Percentiles rank a stretch among this genome's conserved stretches.
phyloP scores from a whole-genome alignment of 2,329 filamentous ascomycete genomes.

The Diplodia sapinea region DNA sequence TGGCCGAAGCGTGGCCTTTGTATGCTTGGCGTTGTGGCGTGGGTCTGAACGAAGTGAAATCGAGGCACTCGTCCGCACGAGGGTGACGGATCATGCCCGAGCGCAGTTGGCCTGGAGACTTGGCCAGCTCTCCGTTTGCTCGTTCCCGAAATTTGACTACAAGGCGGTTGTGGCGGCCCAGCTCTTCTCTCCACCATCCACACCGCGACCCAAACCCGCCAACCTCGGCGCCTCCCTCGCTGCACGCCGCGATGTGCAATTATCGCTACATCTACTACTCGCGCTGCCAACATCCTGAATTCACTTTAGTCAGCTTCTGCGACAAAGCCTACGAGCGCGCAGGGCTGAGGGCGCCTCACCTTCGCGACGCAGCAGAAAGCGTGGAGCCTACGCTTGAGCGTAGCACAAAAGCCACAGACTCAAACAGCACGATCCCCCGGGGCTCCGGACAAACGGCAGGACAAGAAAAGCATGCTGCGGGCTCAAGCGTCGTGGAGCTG shows the following conservation, averaged over 20 bases:
- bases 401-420: too few relatives aligned
- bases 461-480: background rate
- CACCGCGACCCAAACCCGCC: background rate
- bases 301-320: conserved; percentile 44
- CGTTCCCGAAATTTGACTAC: background rate
- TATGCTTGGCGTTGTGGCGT: background rate
- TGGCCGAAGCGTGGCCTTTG: background rate
- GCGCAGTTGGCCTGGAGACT: background rate
- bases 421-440: background rate
- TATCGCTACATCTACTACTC: conserved; percentile 46
- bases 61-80: background rate
- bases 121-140: background rate
- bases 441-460: background rate
- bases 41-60: background rate
- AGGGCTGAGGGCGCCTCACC: background rate
- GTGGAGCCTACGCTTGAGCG: background rate
- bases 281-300: conserved; percentile 42
- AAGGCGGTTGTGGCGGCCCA: background rate
- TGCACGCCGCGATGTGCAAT: conserved; percentile 42
- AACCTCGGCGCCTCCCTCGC: background rate
- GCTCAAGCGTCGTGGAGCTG: background rate
- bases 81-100: background rate
- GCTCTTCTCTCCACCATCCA: conserved; percentile 1
- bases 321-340: conserved; percentile 29
- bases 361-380: background rate